These are phyloP conservation scores for Cyclotella baltica DNA, from an alignment of 108 stramenopile species.

Conservation along the genomic window DNA sequence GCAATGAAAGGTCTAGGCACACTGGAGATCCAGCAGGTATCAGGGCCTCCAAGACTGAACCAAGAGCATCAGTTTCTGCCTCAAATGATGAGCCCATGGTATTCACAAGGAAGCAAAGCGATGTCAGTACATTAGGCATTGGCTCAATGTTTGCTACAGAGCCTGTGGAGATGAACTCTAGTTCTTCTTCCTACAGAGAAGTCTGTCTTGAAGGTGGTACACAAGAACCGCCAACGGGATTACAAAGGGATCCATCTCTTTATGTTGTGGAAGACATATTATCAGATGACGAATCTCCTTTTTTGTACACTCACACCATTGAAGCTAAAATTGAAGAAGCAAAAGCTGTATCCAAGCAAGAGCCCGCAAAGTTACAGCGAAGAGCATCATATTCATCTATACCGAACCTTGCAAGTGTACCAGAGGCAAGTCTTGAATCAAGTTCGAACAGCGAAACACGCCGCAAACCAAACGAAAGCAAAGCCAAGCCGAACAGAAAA, in stretches of 20 bases:
- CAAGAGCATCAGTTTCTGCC: background rate
- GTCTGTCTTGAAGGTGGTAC: background rate
- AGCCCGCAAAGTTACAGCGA: background rate
- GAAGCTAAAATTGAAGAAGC: background rate
- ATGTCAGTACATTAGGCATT: slow-evolving; percentile 13
- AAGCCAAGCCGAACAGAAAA: background rate
- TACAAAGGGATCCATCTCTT: background rate
- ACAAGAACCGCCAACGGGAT: background rate
- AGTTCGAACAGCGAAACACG: background rate
- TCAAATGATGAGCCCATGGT: slow-evolving; percentile 10
- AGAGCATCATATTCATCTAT: slow-evolving; percentile 12
- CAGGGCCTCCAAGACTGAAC: slow-evolving; percentile 3
- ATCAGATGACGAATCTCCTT: background rate
- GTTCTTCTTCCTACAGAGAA: background rate
- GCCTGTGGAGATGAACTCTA: background rate
- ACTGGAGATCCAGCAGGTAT: background rate
- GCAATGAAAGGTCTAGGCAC: background rate
- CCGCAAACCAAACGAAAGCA: background rate
- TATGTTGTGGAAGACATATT: no score
- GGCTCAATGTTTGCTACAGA: background rate
- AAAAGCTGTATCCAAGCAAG: background rate
- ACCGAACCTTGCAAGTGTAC: background rate
- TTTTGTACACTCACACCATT: background rate
- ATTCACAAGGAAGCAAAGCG: background rate
- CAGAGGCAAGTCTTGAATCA: slow-evolving; percentile 17